A percentile compares a stretch with the other conserved stretches of the same genome.
Evolutionary conservation across 1,284 basidiomycete genomes (phyloP).

Genomic region (Afroboletus lepidellus): DNA sequence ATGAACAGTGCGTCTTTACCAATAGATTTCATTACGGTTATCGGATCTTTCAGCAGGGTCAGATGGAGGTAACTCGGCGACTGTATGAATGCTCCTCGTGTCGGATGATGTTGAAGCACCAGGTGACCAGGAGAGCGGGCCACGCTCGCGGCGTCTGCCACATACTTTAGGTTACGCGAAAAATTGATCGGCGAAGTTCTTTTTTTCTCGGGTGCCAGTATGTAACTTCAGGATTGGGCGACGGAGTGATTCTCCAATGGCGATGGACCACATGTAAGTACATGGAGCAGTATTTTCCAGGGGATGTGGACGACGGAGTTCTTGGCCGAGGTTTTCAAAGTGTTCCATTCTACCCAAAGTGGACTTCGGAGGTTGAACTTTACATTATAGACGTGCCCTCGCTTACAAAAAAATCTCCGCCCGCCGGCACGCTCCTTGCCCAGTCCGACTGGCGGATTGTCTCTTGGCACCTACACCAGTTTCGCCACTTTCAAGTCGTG

Average conservation of each 20-base stretch:
- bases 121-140: background rate
- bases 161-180: background rate
- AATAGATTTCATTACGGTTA: background rate
- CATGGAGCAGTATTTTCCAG: no score
- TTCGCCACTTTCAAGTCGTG: no score
- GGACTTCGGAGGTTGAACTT: background rate
- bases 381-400: background rate
- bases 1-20: background rate
- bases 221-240: background rate
- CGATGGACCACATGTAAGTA: no score
- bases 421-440: background rate
- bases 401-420: background rate
- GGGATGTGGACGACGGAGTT: background rate
- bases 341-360: background rate
- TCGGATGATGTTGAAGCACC: background rate
- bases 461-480: no score
- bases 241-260: background rate
- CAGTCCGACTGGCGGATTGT: background rate
- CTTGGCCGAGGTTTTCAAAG: background rate
- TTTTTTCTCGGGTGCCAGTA: background rate
- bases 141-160: background rate
- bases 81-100: background rate
- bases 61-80: background rate
- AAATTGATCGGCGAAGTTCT: background rate
- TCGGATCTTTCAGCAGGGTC: background rate